A percentile compares a stretch with the other conserved stretches of the same genome.
Evolutionary conservation across 2,329 filamentous ascomycete species (phyloP).

Genomic region (Harringtonia aguacate): DNA sequence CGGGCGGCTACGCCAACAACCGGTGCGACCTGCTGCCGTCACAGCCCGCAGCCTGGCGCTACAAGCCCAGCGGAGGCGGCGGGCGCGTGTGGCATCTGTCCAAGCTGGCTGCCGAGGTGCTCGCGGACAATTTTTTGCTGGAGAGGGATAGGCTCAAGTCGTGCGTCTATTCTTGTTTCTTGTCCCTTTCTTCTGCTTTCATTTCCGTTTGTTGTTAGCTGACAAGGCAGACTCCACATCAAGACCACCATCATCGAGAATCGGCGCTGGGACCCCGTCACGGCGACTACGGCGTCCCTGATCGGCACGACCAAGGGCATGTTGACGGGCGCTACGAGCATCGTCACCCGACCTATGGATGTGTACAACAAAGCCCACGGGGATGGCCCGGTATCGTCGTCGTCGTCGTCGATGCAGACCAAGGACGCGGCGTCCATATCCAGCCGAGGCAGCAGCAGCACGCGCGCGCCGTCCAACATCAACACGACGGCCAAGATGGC

Average conservation of each 20-base stretch:
- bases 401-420: background rate
- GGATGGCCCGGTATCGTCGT: background rate
- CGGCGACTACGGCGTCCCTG: constrained; percentile 67
- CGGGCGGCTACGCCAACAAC: constrained; percentile 20
- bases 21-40: constrained; percentile 28
- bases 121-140: constrained; percentile 40
- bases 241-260: background rate
- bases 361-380: background rate
- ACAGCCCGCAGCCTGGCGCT: constrained; percentile 38
- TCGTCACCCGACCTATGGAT: background rate
- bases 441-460: background rate
- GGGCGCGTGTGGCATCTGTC: constrained; percentile 26
- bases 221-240: background rate
- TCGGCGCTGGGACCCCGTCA: constrained; percentile 62
- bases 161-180: constrained; percentile 13
- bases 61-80: constrained; percentile 19
- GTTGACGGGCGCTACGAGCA: constrained; percentile 42
- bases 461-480: background rate
- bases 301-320: constrained; percentile 69
- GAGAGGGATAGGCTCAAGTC: constrained; percentile 36
- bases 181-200: background rate
- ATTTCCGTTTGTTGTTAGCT: background rate
- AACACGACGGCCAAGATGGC: background rate
- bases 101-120: constrained; percentile 39
- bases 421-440: background rate